Evolutionary conservation across 2,329 filamentous ascomycete genomes (phyloP).

Genomic region (Exophiala aquamarina): DNA sequence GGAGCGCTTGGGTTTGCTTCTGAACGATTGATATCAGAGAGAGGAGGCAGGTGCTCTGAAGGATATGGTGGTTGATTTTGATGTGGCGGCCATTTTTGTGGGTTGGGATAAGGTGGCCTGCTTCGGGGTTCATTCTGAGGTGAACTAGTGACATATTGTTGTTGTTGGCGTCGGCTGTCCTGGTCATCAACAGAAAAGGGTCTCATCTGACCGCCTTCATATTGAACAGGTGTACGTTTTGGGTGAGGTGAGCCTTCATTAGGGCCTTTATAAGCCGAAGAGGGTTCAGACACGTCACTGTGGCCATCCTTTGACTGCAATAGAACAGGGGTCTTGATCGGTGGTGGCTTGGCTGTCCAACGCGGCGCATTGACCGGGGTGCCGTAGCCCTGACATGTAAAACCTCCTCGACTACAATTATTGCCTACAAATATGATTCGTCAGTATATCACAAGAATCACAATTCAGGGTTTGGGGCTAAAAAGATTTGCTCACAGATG

Average conservation of each 20-base stretch:
- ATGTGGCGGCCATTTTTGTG: conserved; percentile 22
- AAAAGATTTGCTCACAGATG: conserved; percentile 65
- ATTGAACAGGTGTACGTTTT: conserved; percentile 28
- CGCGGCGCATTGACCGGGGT: conserved; percentile 61
- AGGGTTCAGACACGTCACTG: conserved; percentile 32
- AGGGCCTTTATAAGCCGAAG: conserved; percentile 11
- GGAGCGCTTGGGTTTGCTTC: conserved; percentile 13
- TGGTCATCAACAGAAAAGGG: conserved; percentile 34
- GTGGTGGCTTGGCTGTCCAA: conserved; percentile 72
- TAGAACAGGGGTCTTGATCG: conserved; percentile 66
- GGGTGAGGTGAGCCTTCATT: conserved; percentile 10
- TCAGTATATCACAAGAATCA: conserved; percentile 2
- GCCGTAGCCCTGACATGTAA: conserved; percentile 82
- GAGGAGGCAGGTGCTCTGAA: conserved; percentile 23
- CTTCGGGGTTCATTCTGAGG: conserved; percentile 30
- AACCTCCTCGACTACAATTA: conserved; percentile 88
- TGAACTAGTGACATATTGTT: conserved; percentile 43
- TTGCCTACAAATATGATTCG: conserved; percentile 56
- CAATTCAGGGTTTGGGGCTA: conserved; percentile 14
- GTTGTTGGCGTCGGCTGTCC: conserved; percentile 42
- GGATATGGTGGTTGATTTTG: conserved; percentile 20
- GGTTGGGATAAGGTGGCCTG: conserved; percentile 20
- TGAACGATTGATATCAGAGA: conserved; percentile 23
- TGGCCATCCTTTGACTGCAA: conserved; percentile 78
- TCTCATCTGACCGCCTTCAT: conserved; percentile 45